Evolutionary conservation across 768 basidiomycete genomes (phyloP), one percentile per base, ranked within the genome.

Genomic region (Termitomyces sp.): DNA sequence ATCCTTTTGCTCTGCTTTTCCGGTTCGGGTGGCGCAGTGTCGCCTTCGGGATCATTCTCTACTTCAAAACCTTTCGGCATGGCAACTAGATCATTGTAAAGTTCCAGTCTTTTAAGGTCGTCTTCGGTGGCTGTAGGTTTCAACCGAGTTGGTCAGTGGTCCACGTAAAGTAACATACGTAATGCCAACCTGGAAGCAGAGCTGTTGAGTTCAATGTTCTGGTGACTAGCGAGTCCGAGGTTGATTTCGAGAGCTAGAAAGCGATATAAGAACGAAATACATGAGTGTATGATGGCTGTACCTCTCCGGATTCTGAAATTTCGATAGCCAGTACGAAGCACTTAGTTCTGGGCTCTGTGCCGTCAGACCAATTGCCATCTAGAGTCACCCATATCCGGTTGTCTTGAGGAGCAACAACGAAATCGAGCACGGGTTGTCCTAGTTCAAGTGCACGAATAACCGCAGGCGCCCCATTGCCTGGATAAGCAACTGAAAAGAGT

Each of bases 51-150:
- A 55, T 80, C 79, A 57, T 79, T 76, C 43, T 80, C 80, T 4
- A 67, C 73, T 38, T 85, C 81, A 29, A 75, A 68, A 61, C 77
- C 78, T 65, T 88, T 88, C 7, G 87, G 87, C 60, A 88, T 75
- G 25, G 65, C 34, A 10, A 55, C 38, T 36, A 68, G 65, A 40
- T 66, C 65, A 42, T 76, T 72, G 66, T 92, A 92, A 2, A 91
- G 73, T 56, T 89, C 85, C 1, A 91, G 75, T 4, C 72, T 68
- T 57, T 81, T 76, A 4, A 88, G 68, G 15, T 86, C 84, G 9
- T 77, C 77, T 3, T 68, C 57, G 0, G 79, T 77, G 5, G 85
- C 86, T 88, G 67, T 42, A 31, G 7, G n/a, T 31, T 11, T 36
- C 31, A 47, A 59, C 32, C 29, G 42, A 34, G 11, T 42, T 56